Evolutionary conservation across 495 filamentous ascomycete species (phyloP).

Genomic region (Chaetomidium leptoderma): DNA sequence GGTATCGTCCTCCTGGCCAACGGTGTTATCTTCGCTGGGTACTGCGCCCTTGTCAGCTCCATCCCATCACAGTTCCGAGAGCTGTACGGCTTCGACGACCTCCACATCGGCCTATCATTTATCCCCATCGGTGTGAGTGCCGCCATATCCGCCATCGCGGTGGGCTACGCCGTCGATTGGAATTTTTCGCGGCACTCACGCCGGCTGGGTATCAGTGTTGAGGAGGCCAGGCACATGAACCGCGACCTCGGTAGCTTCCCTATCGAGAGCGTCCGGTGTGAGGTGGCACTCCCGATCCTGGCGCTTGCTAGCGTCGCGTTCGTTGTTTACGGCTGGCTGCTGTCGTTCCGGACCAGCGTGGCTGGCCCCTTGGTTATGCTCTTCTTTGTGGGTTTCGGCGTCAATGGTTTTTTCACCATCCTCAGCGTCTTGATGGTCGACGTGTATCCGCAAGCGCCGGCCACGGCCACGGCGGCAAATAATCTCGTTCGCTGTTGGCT

Average conservation of each 20-base stretch:
- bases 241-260: conserved; percentile 52
- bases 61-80: conserved; percentile 45
- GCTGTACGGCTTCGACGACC: conserved; percentile 53
- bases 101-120: conserved; percentile 55
- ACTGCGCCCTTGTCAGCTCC: conserved; percentile 53
- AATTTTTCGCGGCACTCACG: conserved; percentile 48
- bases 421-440: conserved; percentile 58
- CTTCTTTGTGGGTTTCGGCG: conserved; percentile 48
- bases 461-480: conserved; percentile 63
- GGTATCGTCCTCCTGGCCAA: conserved; percentile 54
- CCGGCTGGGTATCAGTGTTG: conserved; percentile 39
- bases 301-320: conserved; percentile 35
- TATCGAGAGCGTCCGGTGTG: conserved; percentile 58
- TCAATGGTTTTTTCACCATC: conserved; percentile 47
- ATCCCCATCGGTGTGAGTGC: conserved; percentile 54
- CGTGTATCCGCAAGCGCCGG: conserved; percentile 55
- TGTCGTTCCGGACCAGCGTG: conserved; percentile 36
- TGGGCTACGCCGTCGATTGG: conserved; percentile 50
- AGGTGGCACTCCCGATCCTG: conserved; percentile 50
- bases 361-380: conserved; percentile 44
- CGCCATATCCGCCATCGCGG: conserved; percentile 55
- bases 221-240: conserved; percentile 43
- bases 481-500: conserved; percentile 64
- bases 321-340: conserved; percentile 54
- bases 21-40: conserved; percentile 54